A percentile compares a stretch with the other conserved stretches of the same genome.
phyloP scores from a whole-genome alignment of 1,284 basidiomycete species.

The Malassezia vespertilionis region DNA sequence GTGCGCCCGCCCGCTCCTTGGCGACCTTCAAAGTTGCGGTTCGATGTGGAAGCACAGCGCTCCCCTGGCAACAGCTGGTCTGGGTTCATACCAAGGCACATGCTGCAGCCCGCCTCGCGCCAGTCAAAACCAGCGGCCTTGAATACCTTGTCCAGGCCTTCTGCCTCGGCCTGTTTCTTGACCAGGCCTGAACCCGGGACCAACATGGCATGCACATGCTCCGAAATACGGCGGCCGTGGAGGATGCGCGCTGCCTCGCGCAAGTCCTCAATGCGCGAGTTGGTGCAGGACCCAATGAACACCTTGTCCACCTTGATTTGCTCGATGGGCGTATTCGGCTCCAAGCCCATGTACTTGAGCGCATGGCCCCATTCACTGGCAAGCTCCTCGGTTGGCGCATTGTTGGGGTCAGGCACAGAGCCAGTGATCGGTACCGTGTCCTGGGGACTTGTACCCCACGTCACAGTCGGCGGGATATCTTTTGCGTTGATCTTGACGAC shows the following conservation, averaged over 20 bases:
- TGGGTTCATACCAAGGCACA: conserved; percentile 47
- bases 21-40: conserved; percentile 46
- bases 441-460: conserved; percentile 44
- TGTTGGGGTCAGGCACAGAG: conserved; percentile 35
- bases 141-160: conserved; percentile 46
- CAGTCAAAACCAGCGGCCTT: conserved; percentile 45
- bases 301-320: conserved; percentile 47
- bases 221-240: conserved; percentile 37
- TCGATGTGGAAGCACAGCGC: conserved; percentile 46
- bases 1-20: conserved; percentile 45
- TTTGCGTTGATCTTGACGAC: conserved; percentile 39
- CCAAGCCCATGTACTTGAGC: conserved; percentile 46
- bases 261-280: conserved; percentile 45
- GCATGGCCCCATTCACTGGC: conserved; percentile 29
- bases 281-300: conserved; percentile 47
- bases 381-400: conserved; percentile 31
- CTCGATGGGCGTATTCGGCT: conserved; percentile 38
- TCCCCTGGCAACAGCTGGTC: conserved; percentile 45
- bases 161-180: conserved; percentile 47
- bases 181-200: conserved; percentile 45
- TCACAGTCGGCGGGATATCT: conserved; percentile 43
- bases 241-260: conserved; percentile 41
- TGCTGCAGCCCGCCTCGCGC: conserved; percentile 46
- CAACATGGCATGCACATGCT: conserved; percentile 41
- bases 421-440: conserved; percentile 43